phyloP scores from a whole-genome alignment of 73 alveolate genomes.

The Paraurostyla sp. region DNA sequence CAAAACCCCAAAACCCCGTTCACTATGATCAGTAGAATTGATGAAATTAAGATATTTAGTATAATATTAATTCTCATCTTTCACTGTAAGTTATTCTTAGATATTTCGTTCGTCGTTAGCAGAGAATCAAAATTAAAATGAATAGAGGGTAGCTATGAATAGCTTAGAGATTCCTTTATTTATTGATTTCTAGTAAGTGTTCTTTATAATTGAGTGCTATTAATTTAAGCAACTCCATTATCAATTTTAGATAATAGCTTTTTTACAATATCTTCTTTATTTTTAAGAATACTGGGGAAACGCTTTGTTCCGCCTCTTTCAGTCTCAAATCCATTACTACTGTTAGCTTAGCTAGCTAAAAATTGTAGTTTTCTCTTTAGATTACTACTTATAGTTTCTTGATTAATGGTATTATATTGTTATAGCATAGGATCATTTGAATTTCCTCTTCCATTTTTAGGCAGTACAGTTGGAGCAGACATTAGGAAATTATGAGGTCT shows the following conservation, averaged over 20 bases:
- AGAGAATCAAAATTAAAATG: conserved; percentile 39
- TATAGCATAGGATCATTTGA: neutral
- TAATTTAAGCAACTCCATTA: neutral
- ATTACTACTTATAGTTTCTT: conserved; percentile 3
- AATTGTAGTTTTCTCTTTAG: neutral
- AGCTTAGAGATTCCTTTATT: conserved; percentile 20
- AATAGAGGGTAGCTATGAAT: conserved; percentile 24
- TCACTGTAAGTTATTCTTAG: no score
- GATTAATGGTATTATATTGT: neutral
- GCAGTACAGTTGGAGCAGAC: conserved; percentile 43
- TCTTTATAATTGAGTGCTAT: neutral
- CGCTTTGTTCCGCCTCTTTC: neutral
- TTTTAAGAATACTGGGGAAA: conserved; percentile 15
- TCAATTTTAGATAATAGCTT: conserved; percentile 27
- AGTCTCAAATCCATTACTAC: conserved; percentile 45
- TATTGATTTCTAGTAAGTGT: neutral
- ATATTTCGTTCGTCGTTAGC: conserved; percentile 12
- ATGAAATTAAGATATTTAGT: no score
- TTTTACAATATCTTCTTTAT: conserved; percentile 26
- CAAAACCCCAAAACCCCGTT: no score
- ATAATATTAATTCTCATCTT: no score
- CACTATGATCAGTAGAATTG: no score
- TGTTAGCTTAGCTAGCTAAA: neutral
- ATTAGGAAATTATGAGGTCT: conserved; percentile 14
- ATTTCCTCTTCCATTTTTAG: neutral